Evolutionary conservation across 1,139 yeast species (phyloP).

Genomic region (Blastobotrys capitulatus): DNA sequence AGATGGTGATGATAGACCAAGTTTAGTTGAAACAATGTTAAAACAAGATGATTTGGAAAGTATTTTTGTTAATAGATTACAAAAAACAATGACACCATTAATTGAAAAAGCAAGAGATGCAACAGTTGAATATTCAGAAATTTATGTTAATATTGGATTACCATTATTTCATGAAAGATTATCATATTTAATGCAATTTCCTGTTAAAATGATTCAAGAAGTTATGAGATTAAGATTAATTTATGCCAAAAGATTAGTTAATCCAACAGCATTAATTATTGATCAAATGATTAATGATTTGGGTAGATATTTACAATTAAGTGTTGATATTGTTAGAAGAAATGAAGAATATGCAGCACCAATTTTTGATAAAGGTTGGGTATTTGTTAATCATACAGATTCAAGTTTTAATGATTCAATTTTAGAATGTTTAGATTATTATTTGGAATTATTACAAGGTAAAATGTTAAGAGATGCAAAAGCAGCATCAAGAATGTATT

Average conservation of each 20-base stretch:
- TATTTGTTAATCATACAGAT: constrained; percentile 61
- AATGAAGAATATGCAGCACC: constrained; percentile 62
- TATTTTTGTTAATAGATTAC: constrained; percentile 53
- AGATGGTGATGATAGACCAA: constrained; percentile 25
- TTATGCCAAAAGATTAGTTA: constrained; percentile 72
- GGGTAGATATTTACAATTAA: constrained; percentile 67
- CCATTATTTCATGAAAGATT: constrained; percentile 71
- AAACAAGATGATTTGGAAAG: constrained; percentile 79
- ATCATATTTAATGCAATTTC: constrained; percentile 65
- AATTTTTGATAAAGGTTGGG: constrained; percentile 61
- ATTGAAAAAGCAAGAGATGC: constrained; percentile 74
- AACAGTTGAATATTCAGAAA: constrained; percentile 55
- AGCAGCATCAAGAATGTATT: constrained; percentile 37
- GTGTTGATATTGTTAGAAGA: constrained; percentile 69
- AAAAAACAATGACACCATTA: constrained; percentile 60
- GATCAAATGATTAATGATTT: constrained; percentile 92
- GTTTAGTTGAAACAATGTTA: constrained; percentile 79
- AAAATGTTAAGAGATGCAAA: constrained; percentile 46
- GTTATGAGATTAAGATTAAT: constrained; percentile 67
- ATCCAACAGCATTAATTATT: constrained; percentile 93
- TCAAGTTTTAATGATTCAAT: constrained; percentile 66
- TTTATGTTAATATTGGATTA: constrained; percentile 63
- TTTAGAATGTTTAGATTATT: constrained; percentile 67
- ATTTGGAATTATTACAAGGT: constrained; percentile 63
- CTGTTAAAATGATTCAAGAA: constrained; percentile 76